Percentiles rank a stretch among this genome's conserved stretches.
These are phyloP conservation scores for Talaromyces liani DNA, from an alignment of 495 filamentous ascomycete genomes.

Conservation along the genomic window DNA sequence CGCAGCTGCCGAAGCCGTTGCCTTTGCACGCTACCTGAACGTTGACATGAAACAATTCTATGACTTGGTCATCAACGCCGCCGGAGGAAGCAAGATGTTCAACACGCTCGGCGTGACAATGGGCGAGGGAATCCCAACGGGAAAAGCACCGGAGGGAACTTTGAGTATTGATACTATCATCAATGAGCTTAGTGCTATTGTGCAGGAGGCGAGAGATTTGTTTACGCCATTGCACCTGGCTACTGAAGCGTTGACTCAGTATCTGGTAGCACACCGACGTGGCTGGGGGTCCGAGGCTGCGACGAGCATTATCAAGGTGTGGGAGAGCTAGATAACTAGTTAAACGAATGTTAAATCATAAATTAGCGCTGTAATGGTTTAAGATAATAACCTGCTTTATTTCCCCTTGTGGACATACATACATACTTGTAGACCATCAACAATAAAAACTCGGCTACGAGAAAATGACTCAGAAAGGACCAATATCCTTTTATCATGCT, in stretches of 20 bases:
- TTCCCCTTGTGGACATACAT: not conserved
- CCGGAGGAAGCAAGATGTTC: conserved; percentile 58
- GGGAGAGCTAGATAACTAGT: conserved; percentile 15
- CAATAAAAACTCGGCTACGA: too few species aligned
- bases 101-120: conserved; percentile 50
- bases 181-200: conserved; percentile 47
- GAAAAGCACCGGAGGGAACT: conserved; percentile 18
- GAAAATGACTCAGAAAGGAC: not conserved
- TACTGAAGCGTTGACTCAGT: conserved; percentile 31
- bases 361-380: not conserved
- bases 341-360: not conserved
- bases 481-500: not conserved
- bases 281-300: conserved; percentile 25
- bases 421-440: too few species aligned
- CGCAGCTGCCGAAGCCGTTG: conserved; percentile 57
- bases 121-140: conserved; percentile 25
- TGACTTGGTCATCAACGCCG: conserved; percentile 61
- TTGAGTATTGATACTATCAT: conserved; percentile 51
- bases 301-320: conserved; percentile 30
- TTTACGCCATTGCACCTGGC: conserved; percentile 36
- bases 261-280: conserved; percentile 27
- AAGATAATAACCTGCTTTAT: not conserved
- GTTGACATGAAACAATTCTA: conserved; percentile 60
- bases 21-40: conserved; percentile 54
- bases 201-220: conserved; percentile 51